These are phyloP conservation scores for Hymenoscyphus occultus DNA, from an alignment of 2,329 filamentous ascomycete species.

Conservation along the genomic window DNA sequence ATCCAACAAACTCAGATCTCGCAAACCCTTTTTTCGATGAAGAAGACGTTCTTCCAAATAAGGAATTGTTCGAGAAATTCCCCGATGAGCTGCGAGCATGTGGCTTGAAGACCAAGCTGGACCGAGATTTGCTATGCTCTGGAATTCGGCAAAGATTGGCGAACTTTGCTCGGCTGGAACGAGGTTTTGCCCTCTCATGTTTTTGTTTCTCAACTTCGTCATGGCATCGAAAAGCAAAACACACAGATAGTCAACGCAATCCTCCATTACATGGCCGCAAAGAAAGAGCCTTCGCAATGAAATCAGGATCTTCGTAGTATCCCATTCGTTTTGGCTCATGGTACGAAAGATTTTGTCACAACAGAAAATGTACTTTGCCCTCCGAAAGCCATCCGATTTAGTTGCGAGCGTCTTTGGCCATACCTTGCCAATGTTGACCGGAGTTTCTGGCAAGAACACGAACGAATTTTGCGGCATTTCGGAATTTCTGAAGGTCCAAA, in stretches of 20 bases:
- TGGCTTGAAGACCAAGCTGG: slow-evolving; percentile 25
- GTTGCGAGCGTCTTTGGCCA: slow-evolving; percentile 21
- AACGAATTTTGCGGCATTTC: slow-evolving; percentile 22
- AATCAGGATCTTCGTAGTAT: slow-evolving; percentile 14
- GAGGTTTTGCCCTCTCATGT: slow-evolving; percentile 15
- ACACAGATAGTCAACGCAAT: slow-evolving; percentile 23
- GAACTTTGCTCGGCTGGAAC: slow-evolving; percentile 24
- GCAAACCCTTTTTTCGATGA: slow-evolving; percentile 28
- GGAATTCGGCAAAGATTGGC: slow-evolving; percentile 21
- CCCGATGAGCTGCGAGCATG: slow-evolving; percentile 20
- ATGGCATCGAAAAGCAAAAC: slow-evolving; percentile 17
- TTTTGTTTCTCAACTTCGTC: slow-evolving; percentile 24
- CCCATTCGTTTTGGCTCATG: slow-evolving; percentile 18
- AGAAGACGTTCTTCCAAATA: slow-evolving; percentile 29
- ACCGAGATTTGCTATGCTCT: slow-evolving; percentile 22
- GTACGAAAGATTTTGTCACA: slow-evolving; percentile 14
- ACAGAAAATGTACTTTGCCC: slow-evolving; percentile 25
- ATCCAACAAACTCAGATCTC: slow-evolving; percentile 20
- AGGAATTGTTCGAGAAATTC: slow-evolving; percentile 21
- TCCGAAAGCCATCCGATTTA: background rate
- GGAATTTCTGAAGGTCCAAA: slow-evolving; percentile 23
- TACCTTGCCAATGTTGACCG: slow-evolving; percentile 29
- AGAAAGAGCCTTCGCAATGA: background rate
- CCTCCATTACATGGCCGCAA: slow-evolving; percentile 20
- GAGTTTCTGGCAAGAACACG: slow-evolving; percentile 24